These are phyloP conservation scores for Diaporthe sp. DNA, from an alignment of 2,329 filamentous ascomycete genomes.

Conservation along the genomic window DNA sequence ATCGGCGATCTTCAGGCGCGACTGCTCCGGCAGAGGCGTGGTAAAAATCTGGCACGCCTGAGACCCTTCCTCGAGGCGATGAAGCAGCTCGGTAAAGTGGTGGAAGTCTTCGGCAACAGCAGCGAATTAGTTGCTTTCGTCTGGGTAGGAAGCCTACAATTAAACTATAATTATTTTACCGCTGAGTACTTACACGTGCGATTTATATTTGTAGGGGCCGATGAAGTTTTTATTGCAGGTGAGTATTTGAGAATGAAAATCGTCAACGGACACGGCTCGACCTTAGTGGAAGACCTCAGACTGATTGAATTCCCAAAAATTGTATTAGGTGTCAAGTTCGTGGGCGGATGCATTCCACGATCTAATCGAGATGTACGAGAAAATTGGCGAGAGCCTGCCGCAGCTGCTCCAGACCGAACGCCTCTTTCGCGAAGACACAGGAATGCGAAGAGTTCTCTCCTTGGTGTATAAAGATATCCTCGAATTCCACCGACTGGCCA, in stretches of 20 bases:
- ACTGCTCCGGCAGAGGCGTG: neutral
- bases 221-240: slow-evolving; percentile 31
- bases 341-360: slow-evolving; percentile 16
- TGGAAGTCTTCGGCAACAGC: slow-evolving; percentile 26
- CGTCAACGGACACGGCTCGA: rapidly evolving
- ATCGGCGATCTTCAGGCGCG: neutral
- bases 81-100: slow-evolving; percentile 10
- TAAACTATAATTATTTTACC: neutral
- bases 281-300: too few species aligned
- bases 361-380: slow-evolving; percentile 22
- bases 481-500: slow-evolving; percentile 21
- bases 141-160: neutral
- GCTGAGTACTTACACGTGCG: neutral
- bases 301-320: too few species aligned
- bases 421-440: slow-evolving; percentile 5
- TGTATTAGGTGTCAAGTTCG: neutral
- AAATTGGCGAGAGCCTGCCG: slow-evolving; percentile 23
- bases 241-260: neutral
- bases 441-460: neutral
- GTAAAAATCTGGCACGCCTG: slow-evolving; percentile 12
- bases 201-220: neutral
- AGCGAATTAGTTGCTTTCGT: slow-evolving; percentile 13
- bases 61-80: slow-evolving; percentile 24
- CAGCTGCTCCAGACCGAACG: slow-evolving; percentile 7
- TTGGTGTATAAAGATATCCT: slow-evolving; percentile 26